A percentile compares a stretch with the other conserved stretches of the same genome.
phyloP scores from a whole-genome alignment of 2,329 filamentous ascomycete genomes.

The Clarireedia homoeocarpa region DNA sequence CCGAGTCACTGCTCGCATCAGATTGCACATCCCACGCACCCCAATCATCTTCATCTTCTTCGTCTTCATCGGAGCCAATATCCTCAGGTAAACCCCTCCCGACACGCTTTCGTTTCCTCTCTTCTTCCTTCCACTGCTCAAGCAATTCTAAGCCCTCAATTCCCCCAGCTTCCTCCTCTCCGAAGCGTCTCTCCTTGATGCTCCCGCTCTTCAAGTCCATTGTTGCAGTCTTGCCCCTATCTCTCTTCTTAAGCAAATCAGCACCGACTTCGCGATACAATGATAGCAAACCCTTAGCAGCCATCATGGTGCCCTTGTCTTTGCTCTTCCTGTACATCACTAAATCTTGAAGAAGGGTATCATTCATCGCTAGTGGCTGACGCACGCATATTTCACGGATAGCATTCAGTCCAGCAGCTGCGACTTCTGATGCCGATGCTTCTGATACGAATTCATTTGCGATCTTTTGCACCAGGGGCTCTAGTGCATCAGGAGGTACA shows the following conservation, averaged over 20 bases:
- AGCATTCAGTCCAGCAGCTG: slow-evolving; percentile 83
- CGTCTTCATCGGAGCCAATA: slow-evolving; percentile 49
- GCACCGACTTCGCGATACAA: slow-evolving; percentile 88
- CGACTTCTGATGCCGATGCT: slow-evolving; percentile 82
- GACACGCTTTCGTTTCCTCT: slow-evolving; percentile 63
- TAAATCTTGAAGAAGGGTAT: slow-evolving; percentile 90
- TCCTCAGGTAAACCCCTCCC: slow-evolving; percentile 61
- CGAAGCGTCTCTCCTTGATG: slow-evolving; percentile 70
- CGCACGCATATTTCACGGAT: slow-evolving; percentile 90
- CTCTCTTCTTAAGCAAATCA: slow-evolving; percentile 79
- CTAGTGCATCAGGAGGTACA: slow-evolving; percentile 85
- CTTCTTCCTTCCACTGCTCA: slow-evolving; percentile 89
- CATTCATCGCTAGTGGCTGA: slow-evolving; percentile 92
- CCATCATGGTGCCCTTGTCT: slow-evolving; percentile 99
- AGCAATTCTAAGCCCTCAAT: slow-evolving; percentile 91
- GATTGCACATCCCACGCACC: slow-evolving; percentile 31
- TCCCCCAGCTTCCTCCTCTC: slow-evolving; percentile 69
- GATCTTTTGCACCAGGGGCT: slow-evolving; percentile 89
- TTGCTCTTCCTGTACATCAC: slow-evolving; percentile 96
- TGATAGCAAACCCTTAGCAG: slow-evolving; percentile 81
- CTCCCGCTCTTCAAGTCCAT: slow-evolving; percentile 72
- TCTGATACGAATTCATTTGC: slow-evolving; percentile 98
- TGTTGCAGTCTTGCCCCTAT: slow-evolving; percentile 83
- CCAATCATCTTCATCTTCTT: slow-evolving; percentile 34
- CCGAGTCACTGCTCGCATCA: slow-evolving; percentile 59